Evolutionary conservation across 2,329 filamentous ascomycete species (phyloP).

Genomic region (Pseudopithomyces chartarum): DNA sequence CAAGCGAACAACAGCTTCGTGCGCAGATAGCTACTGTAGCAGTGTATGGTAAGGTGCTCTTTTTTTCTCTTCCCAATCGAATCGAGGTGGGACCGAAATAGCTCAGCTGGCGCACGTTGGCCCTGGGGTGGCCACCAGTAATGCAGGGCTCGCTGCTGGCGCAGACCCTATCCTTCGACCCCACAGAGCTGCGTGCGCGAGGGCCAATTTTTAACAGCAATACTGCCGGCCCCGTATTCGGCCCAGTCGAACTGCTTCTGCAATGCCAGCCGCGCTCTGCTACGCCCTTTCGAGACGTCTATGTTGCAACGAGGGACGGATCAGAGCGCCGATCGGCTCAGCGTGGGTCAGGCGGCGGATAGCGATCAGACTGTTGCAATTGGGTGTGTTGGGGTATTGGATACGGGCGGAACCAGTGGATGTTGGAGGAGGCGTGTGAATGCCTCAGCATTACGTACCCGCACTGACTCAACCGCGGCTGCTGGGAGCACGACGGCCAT

Average conservation of each 20-base stretch:
- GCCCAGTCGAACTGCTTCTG: conserved; percentile 2
- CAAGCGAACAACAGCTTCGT: neutral
- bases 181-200: conserved; percentile 1
- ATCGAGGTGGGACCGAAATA: neutral
- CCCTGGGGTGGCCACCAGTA: neutral
- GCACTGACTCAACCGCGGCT: neutral
- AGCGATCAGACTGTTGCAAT: neutral
- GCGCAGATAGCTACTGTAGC: too few species aligned
- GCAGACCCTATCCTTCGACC: neutral
- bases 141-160: neutral
- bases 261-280: neutral
- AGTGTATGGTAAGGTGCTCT: neutral
- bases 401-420: neutral
- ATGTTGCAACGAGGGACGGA: neutral
- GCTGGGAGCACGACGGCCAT: neutral
- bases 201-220: neutral
- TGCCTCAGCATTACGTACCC: neutral
- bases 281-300: neutral
- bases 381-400: neutral
- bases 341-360: neutral
- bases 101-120: conserved; percentile 2
- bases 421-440: neutral
- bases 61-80: too few species aligned
- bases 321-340: neutral
- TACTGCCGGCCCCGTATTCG: neutral